A percentile compares a stretch with the other conserved stretches of the same genome.
These are phyloP conservation scores for Setaria italica DNA, from an alignment of 202 grass and related monocot genomes.

Conservation along the genomic window DNA sequence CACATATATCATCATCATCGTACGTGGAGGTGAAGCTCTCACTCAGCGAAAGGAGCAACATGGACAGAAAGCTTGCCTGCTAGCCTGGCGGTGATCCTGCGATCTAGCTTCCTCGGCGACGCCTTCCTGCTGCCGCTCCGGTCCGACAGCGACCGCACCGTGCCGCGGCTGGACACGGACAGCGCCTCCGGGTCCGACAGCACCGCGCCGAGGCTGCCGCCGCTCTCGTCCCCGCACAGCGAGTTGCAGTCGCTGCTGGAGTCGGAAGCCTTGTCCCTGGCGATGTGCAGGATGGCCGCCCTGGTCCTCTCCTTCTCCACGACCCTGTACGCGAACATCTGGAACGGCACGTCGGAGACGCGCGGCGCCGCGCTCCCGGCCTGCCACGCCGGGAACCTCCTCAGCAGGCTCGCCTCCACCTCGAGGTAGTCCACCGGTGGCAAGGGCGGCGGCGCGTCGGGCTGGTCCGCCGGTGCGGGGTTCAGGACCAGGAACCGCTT, in stretches of 20 bases:
- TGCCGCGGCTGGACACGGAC: slow-evolving; percentile 41
- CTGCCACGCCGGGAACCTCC: slow-evolving; percentile 54
- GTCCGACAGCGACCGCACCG: slow-evolving; percentile 32
- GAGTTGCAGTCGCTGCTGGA: slow-evolving; percentile 68
- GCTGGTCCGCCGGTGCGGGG: slow-evolving; percentile 48
- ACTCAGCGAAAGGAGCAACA: background rate
- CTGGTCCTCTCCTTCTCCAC: slow-evolving; percentile 65
- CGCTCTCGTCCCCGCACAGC: slow-evolving; percentile 59
- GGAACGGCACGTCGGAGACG: slow-evolving; percentile 74
- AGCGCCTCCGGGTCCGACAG: slow-evolving; percentile 41
- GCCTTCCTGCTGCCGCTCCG: slow-evolving; percentile 26
- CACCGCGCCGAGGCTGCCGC: background rate
- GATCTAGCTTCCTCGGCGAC: slow-evolving; percentile 47
- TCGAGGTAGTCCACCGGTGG: slow-evolving; percentile 78
- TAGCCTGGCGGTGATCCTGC: slow-evolving; percentile 43
- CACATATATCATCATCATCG: background rate
- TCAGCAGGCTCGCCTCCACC: slow-evolving; percentile 61
- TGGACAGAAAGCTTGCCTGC: slow-evolving; percentile 45
- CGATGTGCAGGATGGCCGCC: slow-evolving; percentile 39
- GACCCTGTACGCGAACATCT: slow-evolving; percentile 94
- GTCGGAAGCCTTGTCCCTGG: slow-evolving; percentile 63
- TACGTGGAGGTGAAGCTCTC: background rate
- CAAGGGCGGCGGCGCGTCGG: slow-evolving; percentile 27
- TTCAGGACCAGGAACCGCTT: slow-evolving; percentile 85
- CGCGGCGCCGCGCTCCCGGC: background rate